Base-by-base conservation (phyloP, 768 basidiomycete genomes). In the Rhizopogon rudus region DNA sequence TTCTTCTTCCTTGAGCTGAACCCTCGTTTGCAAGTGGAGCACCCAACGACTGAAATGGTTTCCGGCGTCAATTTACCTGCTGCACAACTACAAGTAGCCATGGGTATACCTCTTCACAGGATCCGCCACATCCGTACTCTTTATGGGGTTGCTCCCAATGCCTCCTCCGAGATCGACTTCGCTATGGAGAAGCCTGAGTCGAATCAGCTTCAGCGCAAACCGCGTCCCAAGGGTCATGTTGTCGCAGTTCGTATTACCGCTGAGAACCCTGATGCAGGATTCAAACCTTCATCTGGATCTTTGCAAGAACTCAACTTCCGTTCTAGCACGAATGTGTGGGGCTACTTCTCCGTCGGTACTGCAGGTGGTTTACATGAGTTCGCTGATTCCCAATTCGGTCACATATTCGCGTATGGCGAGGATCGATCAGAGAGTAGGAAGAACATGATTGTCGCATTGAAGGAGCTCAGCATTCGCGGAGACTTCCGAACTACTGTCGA, bases 1-100 rank as follows among this genome's bases (percentile, higher is more conserved):
- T 99, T 98, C 76, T 93, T 89, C 76, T 99, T 99, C 82, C 81
- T 99, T 59, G 97, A 99, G 72, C 83, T 99, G 57, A 99, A 99
- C 72, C 97, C 97, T 44, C 95, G 97, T 81, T 87, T 99, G 20
- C 97, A 99, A 76, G 97, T 99, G 65, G 97, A 99, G 75, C 97
- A 99, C 71, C 97, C 97, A 9, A 99, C 97, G 10, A 99, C 97
- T 20, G 97, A 99, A 73, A 99, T 98, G 93, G 97, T 98, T n/a
- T 87, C 90, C 4, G 97, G 97, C 9, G 96, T 98, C 74, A 97
- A 98, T 72, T 82, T 99, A 51, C 97, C 97, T 25, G 94, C 95
- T 53, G 91, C 97, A 10, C 97, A 99, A 69, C 83, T 98, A 45
- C 96, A 98, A 70, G 78, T 99, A 60, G 93, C 97, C 28, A 99